These are phyloP conservation scores for Sordariomycetes sp. DNA, from an alignment of 2,329 filamentous ascomycete genomes.

Conservation along the genomic window DNA sequence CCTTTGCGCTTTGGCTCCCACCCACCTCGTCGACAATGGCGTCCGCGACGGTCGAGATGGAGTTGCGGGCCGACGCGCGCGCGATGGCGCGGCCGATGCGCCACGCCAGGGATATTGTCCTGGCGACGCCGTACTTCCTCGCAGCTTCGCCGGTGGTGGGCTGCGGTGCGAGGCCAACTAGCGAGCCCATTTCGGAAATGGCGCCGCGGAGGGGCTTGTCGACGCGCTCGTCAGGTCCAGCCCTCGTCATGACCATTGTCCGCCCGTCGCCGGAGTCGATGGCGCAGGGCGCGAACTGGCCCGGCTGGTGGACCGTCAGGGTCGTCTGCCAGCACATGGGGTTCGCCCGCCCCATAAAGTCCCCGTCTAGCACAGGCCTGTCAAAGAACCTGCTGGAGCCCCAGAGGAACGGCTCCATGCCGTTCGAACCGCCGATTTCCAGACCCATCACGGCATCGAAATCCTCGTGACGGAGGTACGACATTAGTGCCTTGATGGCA, in stretches of 20 bases:
- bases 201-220: slow-evolving; percentile 25
- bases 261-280: slow-evolving; percentile 31
- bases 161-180: slow-evolving; percentile 18
- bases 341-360: slow-evolving; percentile 32
- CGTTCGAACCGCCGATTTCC: slow-evolving; percentile 54
- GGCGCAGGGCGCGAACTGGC: slow-evolving; percentile 25
- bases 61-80: slow-evolving; percentile 25
- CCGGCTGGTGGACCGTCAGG: slow-evolving; percentile 23
- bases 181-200: slow-evolving; percentile 21
- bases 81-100: slow-evolving; percentile 35
- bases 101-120: slow-evolving; percentile 9
- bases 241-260: slow-evolving; percentile 25
- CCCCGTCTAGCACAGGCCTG: slow-evolving; percentile 35
- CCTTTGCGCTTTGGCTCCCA: slow-evolving; percentile 12
- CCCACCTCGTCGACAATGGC: slow-evolving; percentile 23
- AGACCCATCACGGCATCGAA: slow-evolving; percentile 41
- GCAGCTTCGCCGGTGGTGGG: slow-evolving; percentile 19
- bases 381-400: slow-evolving; percentile 38
- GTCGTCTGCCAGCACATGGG: slow-evolving; percentile 12
- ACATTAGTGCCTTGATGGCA: background rate
- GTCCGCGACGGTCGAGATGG: slow-evolving; percentile 24
- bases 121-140: slow-evolving; percentile 12
- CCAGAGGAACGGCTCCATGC: slow-evolving; percentile 42
- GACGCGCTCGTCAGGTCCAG: slow-evolving; percentile 9
- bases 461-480: slow-evolving; percentile 35